Percentiles rank a stretch among this genome's conserved stretches.
These are phyloP conservation scores for Celoporthe dispersa DNA, from an alignment of 2,329 filamentous ascomycete genomes.

Conservation along the genomic window DNA sequence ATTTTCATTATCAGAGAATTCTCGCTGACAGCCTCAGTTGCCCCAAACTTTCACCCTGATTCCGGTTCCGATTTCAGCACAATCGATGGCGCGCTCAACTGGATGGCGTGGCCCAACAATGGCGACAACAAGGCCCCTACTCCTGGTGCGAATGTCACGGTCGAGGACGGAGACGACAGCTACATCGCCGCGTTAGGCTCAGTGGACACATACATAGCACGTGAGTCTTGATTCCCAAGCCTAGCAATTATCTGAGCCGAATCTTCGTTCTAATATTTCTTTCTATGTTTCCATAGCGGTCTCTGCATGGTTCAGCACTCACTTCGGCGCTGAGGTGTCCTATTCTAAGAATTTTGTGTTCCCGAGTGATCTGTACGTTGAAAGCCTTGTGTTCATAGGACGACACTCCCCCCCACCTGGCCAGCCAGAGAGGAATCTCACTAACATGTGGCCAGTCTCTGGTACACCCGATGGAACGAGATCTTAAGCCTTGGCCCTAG, in stretches of 20 bases:
- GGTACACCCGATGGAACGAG: slow-evolving; percentile 61
- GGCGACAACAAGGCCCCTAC: slow-evolving; percentile 55
- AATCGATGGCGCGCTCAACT: slow-evolving; percentile 51
- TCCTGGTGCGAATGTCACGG: slow-evolving; percentile 42
- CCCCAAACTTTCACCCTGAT: slow-evolving; percentile 53
- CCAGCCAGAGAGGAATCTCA: not conserved
- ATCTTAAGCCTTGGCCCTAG: slow-evolving; percentile 50
- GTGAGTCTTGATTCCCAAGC: slow-evolving; percentile 11
- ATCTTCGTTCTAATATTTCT: not conserved
- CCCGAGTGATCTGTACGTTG: slow-evolving; percentile 51
- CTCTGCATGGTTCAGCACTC: slow-evolving; percentile 46
- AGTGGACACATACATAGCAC: slow-evolving; percentile 32
- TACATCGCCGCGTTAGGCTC: slow-evolving; percentile 42
- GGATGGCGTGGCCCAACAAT: slow-evolving; percentile 48
- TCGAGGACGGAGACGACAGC: slow-evolving; percentile 43
- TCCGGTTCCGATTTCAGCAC: slow-evolving; percentile 41
- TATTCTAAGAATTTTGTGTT: slow-evolving; percentile 62
- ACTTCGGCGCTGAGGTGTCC: slow-evolving; percentile 49
- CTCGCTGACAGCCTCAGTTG: slow-evolving; percentile 28
- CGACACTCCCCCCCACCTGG: too few species aligned
- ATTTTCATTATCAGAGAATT: too few species aligned
- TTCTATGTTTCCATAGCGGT: slow-evolving; percentile 29
- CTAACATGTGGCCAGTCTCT: slow-evolving; percentile 40
- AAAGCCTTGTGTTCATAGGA: not conserved
- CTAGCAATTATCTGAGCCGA: slow-evolving; percentile 31